These are phyloP conservation scores for Thinopyrum elongatum DNA, from an alignment of 176 grass and related monocot species.

Conservation along the genomic window DNA sequence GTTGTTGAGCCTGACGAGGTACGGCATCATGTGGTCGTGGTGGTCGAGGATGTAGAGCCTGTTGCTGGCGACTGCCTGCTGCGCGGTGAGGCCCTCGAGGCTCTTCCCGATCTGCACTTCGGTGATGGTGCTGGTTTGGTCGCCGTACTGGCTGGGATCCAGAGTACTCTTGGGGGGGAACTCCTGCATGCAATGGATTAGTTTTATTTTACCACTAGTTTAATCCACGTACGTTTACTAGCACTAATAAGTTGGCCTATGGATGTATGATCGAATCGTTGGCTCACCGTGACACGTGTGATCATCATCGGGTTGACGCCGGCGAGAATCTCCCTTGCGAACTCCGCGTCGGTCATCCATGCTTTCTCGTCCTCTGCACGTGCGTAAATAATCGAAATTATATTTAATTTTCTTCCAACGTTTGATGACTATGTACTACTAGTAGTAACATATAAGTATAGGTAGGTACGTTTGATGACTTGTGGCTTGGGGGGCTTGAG, in stretches of 20 bases:
- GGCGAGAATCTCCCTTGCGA: conserved; percentile 6
- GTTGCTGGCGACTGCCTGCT: not conserved
- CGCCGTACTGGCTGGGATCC: not conserved
- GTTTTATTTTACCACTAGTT: not conserved
- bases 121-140: not conserved
- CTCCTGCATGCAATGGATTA: not conserved
- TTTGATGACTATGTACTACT: too few species aligned
- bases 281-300: not conserved
- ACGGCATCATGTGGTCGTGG: not conserved
- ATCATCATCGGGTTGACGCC: conserved; percentile 13
- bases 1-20: not conserved
- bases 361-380: not conserved
- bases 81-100: not conserved
- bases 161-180: not conserved
- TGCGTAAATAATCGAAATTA: not conserved
- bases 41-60: conserved; percentile 15
- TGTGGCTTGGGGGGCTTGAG: not conserved
- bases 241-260: not conserved
- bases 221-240: accelerated
- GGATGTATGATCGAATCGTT: not conserved
- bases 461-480: not conserved
- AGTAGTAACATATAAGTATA: not conserved
- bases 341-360: not conserved
- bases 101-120: not conserved
- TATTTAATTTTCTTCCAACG: too few species aligned